Conservation (phyloP, 2,329 filamentous ascomycete species). For the Fusarium sp. region DNA sequence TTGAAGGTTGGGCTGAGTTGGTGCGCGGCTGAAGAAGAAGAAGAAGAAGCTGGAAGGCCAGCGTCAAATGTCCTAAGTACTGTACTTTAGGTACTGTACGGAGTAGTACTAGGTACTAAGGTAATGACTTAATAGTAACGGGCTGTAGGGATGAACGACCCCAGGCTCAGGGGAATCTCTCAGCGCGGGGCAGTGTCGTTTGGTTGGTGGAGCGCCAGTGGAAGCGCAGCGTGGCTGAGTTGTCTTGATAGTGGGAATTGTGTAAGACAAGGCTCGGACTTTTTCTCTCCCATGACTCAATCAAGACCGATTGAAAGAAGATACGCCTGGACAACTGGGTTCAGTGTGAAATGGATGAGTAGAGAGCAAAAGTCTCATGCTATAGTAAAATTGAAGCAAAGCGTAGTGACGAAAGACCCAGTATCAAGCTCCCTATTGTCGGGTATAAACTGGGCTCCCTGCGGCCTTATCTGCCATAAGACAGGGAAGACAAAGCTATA, state of each 20-base stretch:
- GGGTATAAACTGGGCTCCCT: slow-evolving; percentile 20
- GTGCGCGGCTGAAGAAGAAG: slow-evolving; percentile 34
- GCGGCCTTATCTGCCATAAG: slow-evolving; percentile 24
- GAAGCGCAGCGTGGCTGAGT: slow-evolving; percentile 37
- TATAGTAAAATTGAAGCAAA: background rate
- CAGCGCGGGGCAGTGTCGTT: slow-evolving; percentile 42
- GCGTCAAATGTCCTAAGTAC: slow-evolving; percentile 12
- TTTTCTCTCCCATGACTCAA: slow-evolving; percentile 1
- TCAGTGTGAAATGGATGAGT: background rate
- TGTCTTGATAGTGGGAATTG: slow-evolving; percentile 24
- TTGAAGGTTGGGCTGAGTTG: slow-evolving; percentile 37
- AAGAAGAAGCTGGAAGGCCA: slow-evolving; percentile 27
- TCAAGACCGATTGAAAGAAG: background rate
- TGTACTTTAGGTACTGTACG: background rate
- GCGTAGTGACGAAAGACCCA: slow-evolving; percentile 3
- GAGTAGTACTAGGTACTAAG: background rate
- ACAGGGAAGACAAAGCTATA: slow-evolving; percentile 17
- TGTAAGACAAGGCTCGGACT: slow-evolving; percentile 8
- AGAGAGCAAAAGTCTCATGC: background rate
- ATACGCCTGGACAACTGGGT: background rate
- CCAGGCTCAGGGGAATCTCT: slow-evolving; percentile 25
- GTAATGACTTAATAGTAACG: no score
- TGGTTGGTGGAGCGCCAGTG: slow-evolving; percentile 35
- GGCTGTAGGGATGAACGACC: slow-evolving; percentile 6
- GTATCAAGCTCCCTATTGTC: slow-evolving; percentile 16